These are phyloP conservation scores for Chenopodium quinoa DNA, from an alignment of 148 eudicot genomes.

Conservation along the genomic window DNA sequence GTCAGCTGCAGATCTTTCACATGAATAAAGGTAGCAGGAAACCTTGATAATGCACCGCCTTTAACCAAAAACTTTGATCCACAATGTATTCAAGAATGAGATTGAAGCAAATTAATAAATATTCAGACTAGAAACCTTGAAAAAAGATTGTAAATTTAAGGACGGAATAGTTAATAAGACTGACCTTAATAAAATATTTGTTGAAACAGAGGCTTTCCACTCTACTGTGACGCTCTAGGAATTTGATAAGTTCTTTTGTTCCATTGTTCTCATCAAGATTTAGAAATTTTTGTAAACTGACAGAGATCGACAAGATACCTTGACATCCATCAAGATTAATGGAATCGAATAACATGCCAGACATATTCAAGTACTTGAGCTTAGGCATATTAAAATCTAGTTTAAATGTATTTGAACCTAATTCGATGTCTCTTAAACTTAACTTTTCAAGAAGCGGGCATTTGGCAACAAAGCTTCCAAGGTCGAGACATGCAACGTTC, in stretches of 20 bases:
- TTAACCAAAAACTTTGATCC: background rate
- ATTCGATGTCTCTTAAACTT: background rate
- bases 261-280: background rate
- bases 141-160: background rate
- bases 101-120: background rate
- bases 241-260: background rate
- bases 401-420: too few species aligned
- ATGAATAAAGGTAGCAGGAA: background rate
- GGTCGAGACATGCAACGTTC: background rate
- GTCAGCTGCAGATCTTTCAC: background rate
- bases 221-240: background rate
- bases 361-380: background rate
- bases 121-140: background rate
- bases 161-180: background rate
- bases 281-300: background rate
- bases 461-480: background rate
- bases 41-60: background rate
- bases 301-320: background rate
- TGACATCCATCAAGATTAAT: background rate
- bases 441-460: conserved; percentile 14
- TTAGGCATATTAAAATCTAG: background rate
- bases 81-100: background rate
- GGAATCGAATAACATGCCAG: background rate
- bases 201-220: background rate
- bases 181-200: background rate